phyloP scores from a whole-genome alignment of 2,329 filamentous ascomycete species.

The Pestalotiopsis sp. region DNA sequence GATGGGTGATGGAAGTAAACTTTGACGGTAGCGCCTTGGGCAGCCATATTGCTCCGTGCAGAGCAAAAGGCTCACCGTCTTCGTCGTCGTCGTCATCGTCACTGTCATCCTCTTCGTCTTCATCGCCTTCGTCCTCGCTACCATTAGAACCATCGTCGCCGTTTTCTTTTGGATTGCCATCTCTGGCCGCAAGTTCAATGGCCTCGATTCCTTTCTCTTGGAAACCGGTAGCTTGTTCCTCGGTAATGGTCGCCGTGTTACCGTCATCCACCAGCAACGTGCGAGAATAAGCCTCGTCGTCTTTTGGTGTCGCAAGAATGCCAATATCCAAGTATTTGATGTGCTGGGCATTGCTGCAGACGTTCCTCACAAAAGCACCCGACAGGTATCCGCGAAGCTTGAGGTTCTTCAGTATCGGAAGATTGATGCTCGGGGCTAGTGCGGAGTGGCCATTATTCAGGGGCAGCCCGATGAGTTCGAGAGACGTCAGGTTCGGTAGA shows the following conservation, averaged over 20 bases:
- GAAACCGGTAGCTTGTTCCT: neutral
- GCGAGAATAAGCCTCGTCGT: slow-evolving; percentile 1
- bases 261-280: neutral
- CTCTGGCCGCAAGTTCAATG: neutral
- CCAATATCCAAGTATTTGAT: slow-evolving; percentile 12
- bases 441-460: neutral
- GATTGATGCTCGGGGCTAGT: neutral
- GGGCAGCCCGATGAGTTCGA: slow-evolving; percentile 9
- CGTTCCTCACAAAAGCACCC: slow-evolving; percentile 8
- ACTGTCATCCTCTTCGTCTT: neutral
- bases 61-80: neutral
- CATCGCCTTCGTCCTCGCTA: neutral
- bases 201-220: neutral
- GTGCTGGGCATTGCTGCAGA: slow-evolving; percentile 9
- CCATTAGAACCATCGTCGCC: neutral
- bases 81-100: neutral
- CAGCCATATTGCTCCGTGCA: neutral
- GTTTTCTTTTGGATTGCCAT: too few relatives aligned
- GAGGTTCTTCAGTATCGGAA: slow-evolving; percentile 9
- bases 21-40: neutral
- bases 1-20: slow-evolving; percentile 10
- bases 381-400: slow-evolving; percentile 16
- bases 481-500: slow-evolving; percentile 4
- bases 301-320: slow-evolving; percentile 4
- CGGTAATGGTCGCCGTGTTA: neutral